Conservation (phyloP, 139 green algal species). For the Pseudopediastrum boryanum region DNA sequence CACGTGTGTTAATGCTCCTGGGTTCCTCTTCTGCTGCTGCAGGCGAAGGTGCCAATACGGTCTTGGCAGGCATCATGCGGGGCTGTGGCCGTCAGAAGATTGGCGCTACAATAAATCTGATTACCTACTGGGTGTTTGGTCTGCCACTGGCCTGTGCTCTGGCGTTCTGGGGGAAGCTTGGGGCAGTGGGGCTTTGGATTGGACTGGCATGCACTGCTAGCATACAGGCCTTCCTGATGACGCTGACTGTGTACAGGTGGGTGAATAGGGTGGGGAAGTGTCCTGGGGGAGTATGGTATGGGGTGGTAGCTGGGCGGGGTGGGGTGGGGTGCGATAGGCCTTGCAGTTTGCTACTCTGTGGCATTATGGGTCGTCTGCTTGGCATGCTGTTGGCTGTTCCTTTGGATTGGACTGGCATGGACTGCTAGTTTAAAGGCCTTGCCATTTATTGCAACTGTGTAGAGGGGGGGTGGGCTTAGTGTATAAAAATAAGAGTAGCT, state of each 20-base stretch:
- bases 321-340: neutral
- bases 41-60: constrained; percentile 66
- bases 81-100: constrained; percentile 66
- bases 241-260: constrained; percentile 52
- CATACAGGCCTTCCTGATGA: constrained; percentile 52
- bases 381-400: neutral
- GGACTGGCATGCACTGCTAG: constrained; percentile 64
- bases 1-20: too few species aligned
- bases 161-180: constrained; percentile 49
- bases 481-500: too few species aligned
- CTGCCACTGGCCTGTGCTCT: constrained; percentile 64
- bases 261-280: neutral
- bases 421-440: constrained; percentile 60
- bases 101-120: constrained; percentile 63
- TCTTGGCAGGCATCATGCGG: constrained; percentile 65
- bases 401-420: constrained; percentile 68
- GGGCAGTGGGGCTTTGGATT: constrained; percentile 62
- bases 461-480: constrained; percentile 29
- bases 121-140: constrained; percentile 66
- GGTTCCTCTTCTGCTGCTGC: too few species aligned
- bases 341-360: neutral
- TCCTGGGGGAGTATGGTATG: too few species aligned
- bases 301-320: neutral
- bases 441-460: constrained; percentile 47
- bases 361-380: neutral